Evolutionary conservation across 768 basidiomycete genomes (phyloP), one percentile per base, ranked within the genome.

Genomic region (Leucocoprinus birnbaumii): DNA sequence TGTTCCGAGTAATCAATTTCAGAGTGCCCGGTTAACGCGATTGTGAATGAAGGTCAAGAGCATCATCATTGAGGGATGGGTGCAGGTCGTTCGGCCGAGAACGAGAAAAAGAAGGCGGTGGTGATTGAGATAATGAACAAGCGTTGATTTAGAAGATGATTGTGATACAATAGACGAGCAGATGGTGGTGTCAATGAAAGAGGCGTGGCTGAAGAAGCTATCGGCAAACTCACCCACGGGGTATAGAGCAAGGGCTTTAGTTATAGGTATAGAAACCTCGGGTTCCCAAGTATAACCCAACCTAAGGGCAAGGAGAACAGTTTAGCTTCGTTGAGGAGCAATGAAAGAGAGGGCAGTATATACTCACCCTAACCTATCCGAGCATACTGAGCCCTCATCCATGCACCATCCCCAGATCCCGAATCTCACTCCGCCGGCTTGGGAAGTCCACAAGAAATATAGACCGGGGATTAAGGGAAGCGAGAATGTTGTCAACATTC

Each of bases 331-430:
- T 26, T 7, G 3, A 5, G 31, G 5, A 31, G 31, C 11, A 16
- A 49, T 34, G 16, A 52, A 14, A 16, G 18, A 11, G 37, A 43
- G 3, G 37, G 35, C 4, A 34, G 49, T 45, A 31, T 24, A 43
- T 16, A 55, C 66, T 37, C 56, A 74, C 72, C 67, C 64, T 18
- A 63, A 50, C 42, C 68, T 64, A 24, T 53, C 44, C 9, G 59
- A 65, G 59, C 72, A 74, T 9, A 63, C 54, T 21, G 55, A 58
- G 35, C 69, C 68, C 41, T 63, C 59, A 41, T 71, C 70, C 18
- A 72, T 59, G 62, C 74, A 76, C 74, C 74, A 75, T 35, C 73
- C 75, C 73, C 73, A 76, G 49, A 70, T 61, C 1, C 75, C 75
- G 56, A 75, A 75, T 25, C 65, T 60, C n/a, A 75, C 71, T 9